A percentile compares a stretch with the other conserved stretches of the same genome.
Evolutionary conservation across 148 eudicot genomes (phyloP).

Genomic region (Rhododendron henanense): DNA sequence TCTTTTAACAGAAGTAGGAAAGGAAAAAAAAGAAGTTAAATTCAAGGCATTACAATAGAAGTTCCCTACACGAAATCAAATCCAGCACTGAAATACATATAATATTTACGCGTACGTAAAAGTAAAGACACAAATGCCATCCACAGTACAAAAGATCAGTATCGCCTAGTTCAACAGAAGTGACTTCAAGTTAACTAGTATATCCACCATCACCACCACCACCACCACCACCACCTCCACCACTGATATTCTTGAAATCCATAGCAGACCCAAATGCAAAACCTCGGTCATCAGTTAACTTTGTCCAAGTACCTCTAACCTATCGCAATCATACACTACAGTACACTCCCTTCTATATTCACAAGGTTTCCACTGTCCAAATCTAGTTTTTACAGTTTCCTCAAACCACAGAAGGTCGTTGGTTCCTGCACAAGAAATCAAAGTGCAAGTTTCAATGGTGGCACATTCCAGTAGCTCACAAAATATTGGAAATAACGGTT

Average conservation of each 20-base stretch:
- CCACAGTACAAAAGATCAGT: slow-evolving; percentile 11
- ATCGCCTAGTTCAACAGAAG: slow-evolving; percentile 4
- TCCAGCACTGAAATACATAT: neutral
- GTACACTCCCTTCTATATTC: slow-evolving; percentile 23
- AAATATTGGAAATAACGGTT: neutral
- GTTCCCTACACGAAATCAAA: neutral
- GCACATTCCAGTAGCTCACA: neutral
- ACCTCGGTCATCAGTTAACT: slow-evolving; percentile 9
- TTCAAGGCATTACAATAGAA: neutral
- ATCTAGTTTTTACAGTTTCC: neutral
- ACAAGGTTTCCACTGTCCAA: slow-evolving; percentile 20
- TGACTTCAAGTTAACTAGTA: slow-evolving; percentile 7
- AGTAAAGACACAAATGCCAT: neutral
- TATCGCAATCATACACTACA: slow-evolving; percentile 18
- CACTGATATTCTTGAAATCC: neutral
- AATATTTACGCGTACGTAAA: neutral
- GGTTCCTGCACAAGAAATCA: slow-evolving; percentile 15
- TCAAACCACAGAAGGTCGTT: slow-evolving; percentile 1
- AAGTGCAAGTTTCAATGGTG: neutral
- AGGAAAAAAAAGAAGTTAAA: neutral
- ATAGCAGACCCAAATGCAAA: neutral
- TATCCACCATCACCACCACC: neutral
- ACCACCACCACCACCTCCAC: neutral
- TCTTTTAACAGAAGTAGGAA: neutral
- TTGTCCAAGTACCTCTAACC: slow-evolving; percentile 23